Base-by-base conservation (phyloP, 495 filamentous ascomycete genomes). In the Hyaloscypha finlandica region DNA sequence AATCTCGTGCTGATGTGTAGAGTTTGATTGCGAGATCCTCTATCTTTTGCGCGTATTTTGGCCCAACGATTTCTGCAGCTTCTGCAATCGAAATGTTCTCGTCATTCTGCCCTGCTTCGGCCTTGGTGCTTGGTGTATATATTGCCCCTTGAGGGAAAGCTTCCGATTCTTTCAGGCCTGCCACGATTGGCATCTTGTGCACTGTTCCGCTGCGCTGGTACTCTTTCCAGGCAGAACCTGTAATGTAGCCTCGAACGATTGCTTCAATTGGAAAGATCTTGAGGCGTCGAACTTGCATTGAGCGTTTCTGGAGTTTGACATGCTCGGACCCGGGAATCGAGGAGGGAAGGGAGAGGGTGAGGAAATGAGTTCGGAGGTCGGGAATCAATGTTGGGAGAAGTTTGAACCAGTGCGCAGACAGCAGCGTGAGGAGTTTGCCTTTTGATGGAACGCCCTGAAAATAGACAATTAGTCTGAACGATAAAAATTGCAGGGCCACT, bases 61-160 rank as follows among this genome's bases (percentile, higher is more conserved):
- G 79, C 22, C 94, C 95, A 11, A 97, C 81, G 62, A 96, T 87
- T 62, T 82, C 70, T 31, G 78, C 83, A 25, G 90, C 90, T 77
- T 90, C 77, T 48, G 87, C 88, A 0, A 88, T 89, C 64, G 87
- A 84, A 69, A 99, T 98, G 77, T 99, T 98, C 80, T 94, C 90
- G 79, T 99, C 95, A 68, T 96, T 86, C 63, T 86, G 80, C 1
- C 94, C 94, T 63, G 82, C 80, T 73, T 92, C 90, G 0, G 95
- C 95, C 81, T 99, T 98, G 3, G 94, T 97, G 71, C 85, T 90
- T 8, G 93, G 93, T 8, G 95, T 98, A 75, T 93, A 97, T 64
- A 97, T 84, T 25, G 94, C 87, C 32, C 84, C 83, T 42, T 79
- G 78, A 30, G 87, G 88, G 71, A 99, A 87, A 19, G 82, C 81